phyloP scores from a whole-genome alignment of 768 basidiomycete genomes.

The Ramaria rubella region DNA sequence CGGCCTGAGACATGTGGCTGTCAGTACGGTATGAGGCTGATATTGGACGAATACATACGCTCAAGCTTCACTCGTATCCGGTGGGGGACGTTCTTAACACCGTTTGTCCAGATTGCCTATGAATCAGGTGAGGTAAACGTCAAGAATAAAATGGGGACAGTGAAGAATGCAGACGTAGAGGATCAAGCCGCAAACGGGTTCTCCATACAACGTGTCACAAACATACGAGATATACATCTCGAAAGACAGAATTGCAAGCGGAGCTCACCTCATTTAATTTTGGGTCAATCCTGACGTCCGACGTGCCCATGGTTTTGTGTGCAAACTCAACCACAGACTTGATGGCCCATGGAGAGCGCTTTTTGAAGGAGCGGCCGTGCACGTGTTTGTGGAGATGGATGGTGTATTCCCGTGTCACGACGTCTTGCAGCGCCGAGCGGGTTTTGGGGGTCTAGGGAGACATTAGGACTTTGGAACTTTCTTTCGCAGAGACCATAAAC shows the following conservation, averaged over 20 bases:
- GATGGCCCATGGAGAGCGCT: conserved; percentile 93
- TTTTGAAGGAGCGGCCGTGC: conserved; percentile 92
- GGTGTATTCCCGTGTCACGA: conserved; percentile 98
- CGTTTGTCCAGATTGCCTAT: conserved; percentile 78
- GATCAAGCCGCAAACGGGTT: neutral
- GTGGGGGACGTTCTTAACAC: conserved; percentile 91
- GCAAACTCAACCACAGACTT: conserved; percentile 93
- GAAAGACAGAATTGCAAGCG: neutral
- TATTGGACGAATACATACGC: conserved; percentile 47
- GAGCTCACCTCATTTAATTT: conserved; percentile 70
- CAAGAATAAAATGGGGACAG: neutral
- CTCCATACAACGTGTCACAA: neutral
- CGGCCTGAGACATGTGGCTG: conserved; percentile 50
- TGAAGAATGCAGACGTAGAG: neutral
- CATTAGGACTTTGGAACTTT: neutral
- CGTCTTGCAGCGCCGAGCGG: conserved; percentile 95
- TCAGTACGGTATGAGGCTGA: conserved; percentile 11
- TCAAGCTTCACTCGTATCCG: conserved; percentile 90
- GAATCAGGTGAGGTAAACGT: neutral
- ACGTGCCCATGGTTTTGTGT: conserved; percentile 90
- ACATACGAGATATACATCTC: neutral
- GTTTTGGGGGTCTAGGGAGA: conserved; percentile 62
- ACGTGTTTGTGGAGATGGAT: conserved; percentile 95
- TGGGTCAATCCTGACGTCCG: conserved; percentile 90
- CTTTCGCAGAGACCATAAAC: neutral